Base-by-base conservation (phyloP, 2,329 filamentous ascomycete genomes). In the Colletotrichum echinochloae region DNA sequence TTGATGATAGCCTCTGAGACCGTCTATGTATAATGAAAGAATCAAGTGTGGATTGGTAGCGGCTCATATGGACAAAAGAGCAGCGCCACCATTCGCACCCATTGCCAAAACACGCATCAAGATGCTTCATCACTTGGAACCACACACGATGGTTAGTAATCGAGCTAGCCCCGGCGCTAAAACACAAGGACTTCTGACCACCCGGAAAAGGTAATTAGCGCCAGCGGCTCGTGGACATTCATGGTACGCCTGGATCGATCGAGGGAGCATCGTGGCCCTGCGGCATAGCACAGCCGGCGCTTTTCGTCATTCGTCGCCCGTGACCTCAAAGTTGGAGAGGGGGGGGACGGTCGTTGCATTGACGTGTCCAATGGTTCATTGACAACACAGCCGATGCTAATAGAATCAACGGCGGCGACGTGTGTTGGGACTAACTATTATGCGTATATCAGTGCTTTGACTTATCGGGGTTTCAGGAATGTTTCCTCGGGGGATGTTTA, bases 381-480 rank as follows among this genome's bases (percentile, higher is more conserved):
- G 48, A 51, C 48, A 51, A 28, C 26, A 28, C 9, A 18, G 48
- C 14, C 48, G 26, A 51, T 30, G 48, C 26, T 39, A n/a, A n/a
- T n/a, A 56, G 30, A 56, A 39, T 16, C n/a, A 14, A 16, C 7
- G 20, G 26, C 30, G 16, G 37, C n/a, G 28, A 35, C 5, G 9
- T 18, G n/a, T 33, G 30, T 52, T 52, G 16, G 20, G 51, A 51
- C 26, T 52, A 11, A n/a, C 5, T 8, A 35, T 26, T 64, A 49
- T 33, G 33, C 44, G 41, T 20, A 39, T 54, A 64, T 51, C 33
- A n/a, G 48, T 52, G 64, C 64, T 54, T 66, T 41, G 64, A 52
- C 56, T 61, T 55, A 41, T 26, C 33, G 44, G 44, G 51, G 65
- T 68, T 68, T 68, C 65, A 68, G 65, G 16, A 54, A 41, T 63